Base-by-base conservation (phyloP, 2,329 filamentous ascomycete species). In the Byssochlamys sp. region DNA sequence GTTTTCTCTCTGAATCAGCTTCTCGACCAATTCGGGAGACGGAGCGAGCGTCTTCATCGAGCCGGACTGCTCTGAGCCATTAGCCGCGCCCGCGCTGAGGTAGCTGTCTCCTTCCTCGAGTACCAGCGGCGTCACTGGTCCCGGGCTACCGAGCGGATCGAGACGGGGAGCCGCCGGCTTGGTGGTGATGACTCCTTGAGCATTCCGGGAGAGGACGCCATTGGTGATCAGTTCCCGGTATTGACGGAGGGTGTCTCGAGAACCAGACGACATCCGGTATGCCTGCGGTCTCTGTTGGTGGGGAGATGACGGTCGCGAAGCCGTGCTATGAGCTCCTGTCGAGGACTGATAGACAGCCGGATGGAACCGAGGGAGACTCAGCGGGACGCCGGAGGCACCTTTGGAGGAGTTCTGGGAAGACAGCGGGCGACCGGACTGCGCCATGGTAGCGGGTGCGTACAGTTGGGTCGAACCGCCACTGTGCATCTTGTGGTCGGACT, bases 311-410 rank as follows among this genome's bases (percentile, higher is more conserved):
- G 67, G 71, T 58, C 70, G 72, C 12, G 57, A 58, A 25, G 62
- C 61, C 27, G 60, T 28, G 27, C 58, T 63, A 55, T 66, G 64
- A 9, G 65, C 59, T 53, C 57, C 63, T 49, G 61, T 61, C 7
- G 64, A 59, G 4, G 72, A 65, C 55, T 73, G 73, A 59, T 77
- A 78, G 57, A 76, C 72, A 9, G 75, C 71, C 1, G 76, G 76
- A 62, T 78, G 75, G 61, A 76, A 78, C 28, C 75, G 71, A n/a
- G 76, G 76, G 19, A 78, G 66, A 51, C 68, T 69, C 11, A 78
- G 70, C 52, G 75, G 69, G 63, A 76, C 70, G 27, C 66, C 62
- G 12, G 72, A 67, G 12, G 67, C 64, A n/a, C 70, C 62, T 61
- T 76, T 75, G 55, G 71, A 57, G 26, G 67, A 58, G 45, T 66